Evolutionary conservation across 2,329 filamentous ascomycete species (phyloP), one percentile per base, ranked within the genome.

Genomic region (Colletotrichum sidae): DNA sequence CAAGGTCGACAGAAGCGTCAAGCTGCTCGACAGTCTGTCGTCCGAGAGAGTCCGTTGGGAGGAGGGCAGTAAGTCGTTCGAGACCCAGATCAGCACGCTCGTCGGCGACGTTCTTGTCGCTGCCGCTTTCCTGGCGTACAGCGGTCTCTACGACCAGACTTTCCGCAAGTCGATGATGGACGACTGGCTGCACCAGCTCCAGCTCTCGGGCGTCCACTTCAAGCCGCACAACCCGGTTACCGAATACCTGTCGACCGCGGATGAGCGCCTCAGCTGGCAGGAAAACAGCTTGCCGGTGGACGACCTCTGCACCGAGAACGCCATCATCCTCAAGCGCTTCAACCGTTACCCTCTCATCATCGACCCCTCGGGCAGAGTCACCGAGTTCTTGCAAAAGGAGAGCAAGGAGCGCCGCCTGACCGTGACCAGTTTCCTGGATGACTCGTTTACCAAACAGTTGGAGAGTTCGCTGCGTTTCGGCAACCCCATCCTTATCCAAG

Each of bases 301-400:
- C 76, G 96, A 99, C 75, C 87, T 99, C 45, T 99, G 96, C 84
- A 99, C 96, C 0, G 96, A 99, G 79, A 99, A 99, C 74, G 96
- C 96, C 49, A 97, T 99, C 74, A 91, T 99, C 70, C 87, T 99
- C 67, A 94, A 98, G 83, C 90, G 96, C 64, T 99, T 97, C 89
- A 99, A 99, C 82, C 89, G 96, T 69, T 99, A 99, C 77, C 96
- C 96, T 49, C 87, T 99, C 67, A 98, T 99, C 78, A 97, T 99
- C 76, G 96, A 99, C 78, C 96, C 96, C 1, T 98, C 96, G 12
- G 96, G 96, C 46, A 89, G 96, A 70, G 93, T 95, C 25, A 96
- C 93, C 1, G 96, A 99, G 72, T 99, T 98, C 83, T 78, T 99
- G 73, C 92, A 97, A 78, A 95, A 94, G 74, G 93, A 98, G 79